Evolutionary conservation across 2,329 filamentous ascomycete species (phyloP), one percentile per base, ranked within the genome.

Genomic region (Nothomitra cinnamomea): DNA sequence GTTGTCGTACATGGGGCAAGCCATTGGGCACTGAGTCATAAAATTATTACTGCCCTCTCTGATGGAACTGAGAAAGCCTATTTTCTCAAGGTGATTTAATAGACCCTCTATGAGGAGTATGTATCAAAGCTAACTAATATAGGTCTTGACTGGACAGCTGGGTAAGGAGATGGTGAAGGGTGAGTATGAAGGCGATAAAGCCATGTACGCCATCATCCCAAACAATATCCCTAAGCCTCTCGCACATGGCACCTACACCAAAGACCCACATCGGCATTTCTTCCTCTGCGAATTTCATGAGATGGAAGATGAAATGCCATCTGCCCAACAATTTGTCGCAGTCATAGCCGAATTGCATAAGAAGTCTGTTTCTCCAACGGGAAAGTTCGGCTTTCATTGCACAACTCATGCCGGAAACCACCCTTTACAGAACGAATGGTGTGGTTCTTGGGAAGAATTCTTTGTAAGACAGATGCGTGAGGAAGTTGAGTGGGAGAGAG

Each of bases 401-500:
- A 41, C 53, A 25, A 54, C 53, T 28, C 45, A 38, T 13, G 24
- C 32, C 25, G 53, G 24, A 15, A 52, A 45, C 7, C 40, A 53
- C n/a, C 53, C 53, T 5, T 24, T 57, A 22, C 51, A 47, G 7
- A 51, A 60, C 36, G 51, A 38, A 40, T 53, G 51, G 51, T 12
- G 25, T 21, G 22, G 48, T 53, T 42, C 12, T 61, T 70, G 67
- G 69, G 63, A 70, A 56, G 57, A 53, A 0, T 69, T 63, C 55
- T 69, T 66, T 48, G 22, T 55, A 0, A 59, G 62, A 4, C 59
- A 56, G 0, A 50, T 68, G 1, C 60, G 58, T 56, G 61, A 36
- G 60, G 62, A 22, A 58, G 69, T 3, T 56, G 65, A 4, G 49
- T 59, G 0, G 57, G 60, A 43, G 53, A 57, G 19, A 56, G 61